Percentiles rank a stretch among this genome's conserved stretches.
These are phyloP conservation scores for Lomentospora prolificans DNA, from an alignment of 2,329 filamentous ascomycete species.

Conservation along the genomic window DNA sequence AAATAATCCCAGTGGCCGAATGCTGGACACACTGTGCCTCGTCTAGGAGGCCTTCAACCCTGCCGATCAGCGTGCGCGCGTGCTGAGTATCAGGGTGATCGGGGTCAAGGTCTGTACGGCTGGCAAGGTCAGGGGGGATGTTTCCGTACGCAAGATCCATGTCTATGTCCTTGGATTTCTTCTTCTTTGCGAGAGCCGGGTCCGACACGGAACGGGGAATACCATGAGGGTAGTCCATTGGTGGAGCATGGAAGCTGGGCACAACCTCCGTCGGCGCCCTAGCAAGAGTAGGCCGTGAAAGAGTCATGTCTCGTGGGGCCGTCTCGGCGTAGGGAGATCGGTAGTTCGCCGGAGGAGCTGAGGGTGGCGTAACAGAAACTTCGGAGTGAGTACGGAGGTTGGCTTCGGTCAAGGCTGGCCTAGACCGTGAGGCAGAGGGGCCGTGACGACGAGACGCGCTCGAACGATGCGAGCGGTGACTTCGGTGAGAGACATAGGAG, in stretches of 20 bases:
- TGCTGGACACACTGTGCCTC: conserved; percentile 86
- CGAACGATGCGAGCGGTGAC: conserved; percentile 23
- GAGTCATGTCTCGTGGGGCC: conserved; percentile 16
- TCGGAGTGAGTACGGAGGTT: conserved; percentile 46
- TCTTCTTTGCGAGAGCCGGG: conserved; percentile 20
- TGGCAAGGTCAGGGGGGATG: conserved; percentile 57
- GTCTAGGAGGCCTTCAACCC: conserved; percentile 67
- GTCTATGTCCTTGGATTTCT: conserved; percentile 63
- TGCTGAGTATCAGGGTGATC: conserved; percentile 51
- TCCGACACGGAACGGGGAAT: conserved; percentile 29
- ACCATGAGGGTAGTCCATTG: conserved; percentile 3
- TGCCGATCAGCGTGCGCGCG: conserved; percentile 52
- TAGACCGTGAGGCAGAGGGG: conserved; percentile 14
- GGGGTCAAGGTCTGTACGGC: conserved; percentile 37
- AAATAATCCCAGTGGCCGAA: conserved; percentile 72
- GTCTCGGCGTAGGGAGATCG: conserved; percentile 33
- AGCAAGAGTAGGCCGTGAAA: conserved; percentile 20
- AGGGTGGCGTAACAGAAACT: conserved; percentile 38
- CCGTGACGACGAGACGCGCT: conserved; percentile 17
- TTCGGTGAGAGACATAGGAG: conserved; percentile 29
- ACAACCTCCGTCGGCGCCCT: conserved; percentile 22
- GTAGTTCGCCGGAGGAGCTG: conserved; percentile 29
- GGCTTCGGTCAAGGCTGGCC: conserved; percentile 36
- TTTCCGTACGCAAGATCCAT: conserved; percentile 90
- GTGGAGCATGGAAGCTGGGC: conserved; percentile 4